phyloP scores from a whole-genome alignment of 257 asterid genomes.

The Petunia axillaris region DNA sequence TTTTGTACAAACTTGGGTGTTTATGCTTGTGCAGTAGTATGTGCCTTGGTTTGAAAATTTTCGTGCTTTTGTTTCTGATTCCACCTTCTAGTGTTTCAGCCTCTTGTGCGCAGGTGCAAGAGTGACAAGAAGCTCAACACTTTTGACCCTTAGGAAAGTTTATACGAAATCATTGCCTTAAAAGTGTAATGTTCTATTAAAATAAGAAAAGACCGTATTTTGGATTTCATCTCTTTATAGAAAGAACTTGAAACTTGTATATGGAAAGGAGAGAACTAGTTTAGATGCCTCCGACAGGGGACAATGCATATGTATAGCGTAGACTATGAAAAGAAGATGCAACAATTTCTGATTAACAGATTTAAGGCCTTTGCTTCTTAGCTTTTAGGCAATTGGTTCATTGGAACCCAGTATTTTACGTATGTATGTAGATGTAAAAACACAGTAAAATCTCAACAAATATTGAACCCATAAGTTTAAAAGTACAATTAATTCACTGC shows the following conservation, averaged over 20 bases:
- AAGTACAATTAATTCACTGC: too few species aligned
- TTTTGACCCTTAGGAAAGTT: neutral
- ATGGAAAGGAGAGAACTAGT: neutral
- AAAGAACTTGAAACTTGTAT: neutral
- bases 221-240: neutral
- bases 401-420: too few species aligned
- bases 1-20: neutral
- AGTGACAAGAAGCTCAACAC: too few species aligned
- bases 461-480: too few species aligned
- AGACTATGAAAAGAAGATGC: neutral
- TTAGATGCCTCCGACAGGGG: neutral
- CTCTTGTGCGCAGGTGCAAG: too few species aligned
- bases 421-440: too few species aligned
- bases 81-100: neutral
- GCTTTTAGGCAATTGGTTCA: too few species aligned
- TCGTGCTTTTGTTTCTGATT: neutral
- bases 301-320: neutral
- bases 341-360: neutral
- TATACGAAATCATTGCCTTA: slow-evolving; percentile 10
- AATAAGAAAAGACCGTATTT: neutral
- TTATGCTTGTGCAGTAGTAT: neutral
- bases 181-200: neutral
- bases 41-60: neutral
- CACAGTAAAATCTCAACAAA: too few species aligned
- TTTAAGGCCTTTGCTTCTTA: neutral